Base-by-base conservation (phyloP, 1,284 basidiomycete genomes). In the Ustilago vetiveriae region DNA sequence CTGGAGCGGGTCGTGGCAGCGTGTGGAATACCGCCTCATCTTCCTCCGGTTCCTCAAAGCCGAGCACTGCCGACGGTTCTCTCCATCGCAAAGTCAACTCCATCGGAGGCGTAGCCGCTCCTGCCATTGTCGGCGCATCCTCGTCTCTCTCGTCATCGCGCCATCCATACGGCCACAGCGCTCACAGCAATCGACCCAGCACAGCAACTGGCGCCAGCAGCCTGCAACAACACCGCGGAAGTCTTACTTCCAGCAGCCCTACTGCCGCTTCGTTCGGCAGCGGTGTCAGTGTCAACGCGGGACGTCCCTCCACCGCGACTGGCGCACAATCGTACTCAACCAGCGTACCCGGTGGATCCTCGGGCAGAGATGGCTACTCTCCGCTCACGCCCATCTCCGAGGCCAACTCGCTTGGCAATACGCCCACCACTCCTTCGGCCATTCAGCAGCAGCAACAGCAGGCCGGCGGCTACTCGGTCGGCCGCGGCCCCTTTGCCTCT, bases 401-500 rank as follows among this genome's bases (percentile, higher is more conserved):
- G 33, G 51, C 47, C 51, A 56, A 53, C 37, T 64, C 62, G 30
- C 54, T 48, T 30, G 65, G 69, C 19, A 66, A 53, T 38, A 72
- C 69, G 0, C 67, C 67, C 32, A 58, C 64, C 21, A 68, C 62
- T 3, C 63, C 63, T 6, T 62, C 56, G 4, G 47, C 53, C 36
- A 44, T 54, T 24, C 57, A 58, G 16, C 68, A 46, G 26, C 59
- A 63, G 42, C 66, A 72, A 42, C 58, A 70, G 32, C 14, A 41
- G 2, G 45, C 42, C 14, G 75, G n/a, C n/a, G n/a, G 75, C 38
- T 79, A 79, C 32, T 37, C 74, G n/a, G 75, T 79, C 21, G 76
- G 75, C 4, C 55, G 75, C 4, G 75, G 77, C 10, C 59, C 72
- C 2, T 76, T 79, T 52, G 66, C 53, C 3, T 13, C 60, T 22